A percentile compares a stretch with the other conserved stretches of the same genome.
phyloP scores from a whole-genome alignment of 2,329 filamentous ascomycete genomes.

The Sclerotinia nivalis region DNA sequence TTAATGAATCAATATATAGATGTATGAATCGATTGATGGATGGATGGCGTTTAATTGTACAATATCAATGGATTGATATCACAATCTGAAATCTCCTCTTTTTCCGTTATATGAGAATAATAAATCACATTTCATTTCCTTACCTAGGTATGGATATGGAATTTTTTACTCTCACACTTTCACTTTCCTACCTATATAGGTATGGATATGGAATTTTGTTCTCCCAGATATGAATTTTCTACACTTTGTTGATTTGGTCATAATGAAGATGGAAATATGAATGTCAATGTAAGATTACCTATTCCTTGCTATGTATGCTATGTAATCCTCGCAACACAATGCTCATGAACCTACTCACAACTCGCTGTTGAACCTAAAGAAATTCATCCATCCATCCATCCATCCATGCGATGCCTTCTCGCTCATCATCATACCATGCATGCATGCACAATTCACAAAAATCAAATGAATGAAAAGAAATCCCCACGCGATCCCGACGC shows the following conservation, averaged over 20 bases:
- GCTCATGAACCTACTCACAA: background rate
- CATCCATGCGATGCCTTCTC: background rate
- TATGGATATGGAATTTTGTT: background rate
- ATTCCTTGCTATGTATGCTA: background rate
- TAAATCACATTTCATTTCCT: background rate
- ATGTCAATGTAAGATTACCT: background rate
- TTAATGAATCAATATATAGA: conserved; percentile 14
- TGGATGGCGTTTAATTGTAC: conserved; percentile 16
- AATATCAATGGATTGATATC: conserved; percentile 14
- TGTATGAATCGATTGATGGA: background rate
- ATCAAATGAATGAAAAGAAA: background rate
- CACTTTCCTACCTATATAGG: background rate
- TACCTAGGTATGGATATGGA: background rate
- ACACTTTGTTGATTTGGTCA: background rate
- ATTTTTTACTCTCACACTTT: no score
- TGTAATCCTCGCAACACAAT: background rate
- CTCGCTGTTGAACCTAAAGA: background rate
- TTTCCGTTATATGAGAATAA: background rate
- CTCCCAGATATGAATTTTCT: background rate
- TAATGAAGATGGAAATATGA: background rate
- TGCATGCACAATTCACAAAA: background rate
- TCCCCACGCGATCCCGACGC: background rate
- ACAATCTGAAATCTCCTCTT: conserved; percentile 20
- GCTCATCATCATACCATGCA: background rate
- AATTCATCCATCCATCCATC: background rate